These are phyloP conservation scores for Atalantia buxifolia DNA, from an alignment of 345 rosid species.

Conservation along the genomic window DNA sequence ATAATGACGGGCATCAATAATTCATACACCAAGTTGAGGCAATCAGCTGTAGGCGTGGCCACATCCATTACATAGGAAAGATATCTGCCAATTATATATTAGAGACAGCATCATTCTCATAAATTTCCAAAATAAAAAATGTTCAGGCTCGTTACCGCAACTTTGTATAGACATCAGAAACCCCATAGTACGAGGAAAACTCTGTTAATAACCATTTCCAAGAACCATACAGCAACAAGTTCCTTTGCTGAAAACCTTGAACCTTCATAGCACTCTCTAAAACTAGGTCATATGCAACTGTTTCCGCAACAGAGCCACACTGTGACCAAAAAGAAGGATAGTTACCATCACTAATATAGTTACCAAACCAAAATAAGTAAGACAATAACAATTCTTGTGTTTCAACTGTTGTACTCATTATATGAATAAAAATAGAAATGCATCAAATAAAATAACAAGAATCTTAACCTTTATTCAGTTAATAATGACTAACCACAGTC, in stretches of 20 bases:
- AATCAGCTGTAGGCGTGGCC: slow-evolving; percentile 96
- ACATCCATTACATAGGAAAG: slow-evolving; percentile 97
- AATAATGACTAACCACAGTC: background rate
- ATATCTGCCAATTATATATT: slow-evolving; percentile 46
- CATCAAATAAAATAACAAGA: background rate
- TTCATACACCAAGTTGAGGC: slow-evolving; percentile 81
- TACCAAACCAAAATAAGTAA: background rate
- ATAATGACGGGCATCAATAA: slow-evolving; percentile 80
- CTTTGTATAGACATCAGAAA: slow-evolving; percentile 87
- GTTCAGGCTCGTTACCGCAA: slow-evolving; percentile 49
- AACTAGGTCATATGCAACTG: slow-evolving; percentile 91
- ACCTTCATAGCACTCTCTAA: slow-evolving; percentile 90
- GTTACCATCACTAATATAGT: slow-evolving; percentile 16
- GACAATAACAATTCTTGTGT: background rate
- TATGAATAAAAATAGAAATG: background rate
- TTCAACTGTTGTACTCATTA: background rate
- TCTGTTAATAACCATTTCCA: slow-evolving; percentile 97
- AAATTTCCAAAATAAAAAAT: background rate
- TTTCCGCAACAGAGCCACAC: slow-evolving; percentile 98
- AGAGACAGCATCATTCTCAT: background rate
- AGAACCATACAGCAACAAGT: slow-evolving; percentile 70
- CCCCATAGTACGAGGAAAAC: slow-evolving; percentile 92
- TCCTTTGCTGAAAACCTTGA: slow-evolving; percentile 90
- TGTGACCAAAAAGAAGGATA: slow-evolving; percentile 27
- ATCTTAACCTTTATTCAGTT: background rate